Percentiles rank a stretch among this genome's conserved stretches.
Conservation (phyloP, 345 rosid species). For the Melaleuca quinquenervia region DNA sequence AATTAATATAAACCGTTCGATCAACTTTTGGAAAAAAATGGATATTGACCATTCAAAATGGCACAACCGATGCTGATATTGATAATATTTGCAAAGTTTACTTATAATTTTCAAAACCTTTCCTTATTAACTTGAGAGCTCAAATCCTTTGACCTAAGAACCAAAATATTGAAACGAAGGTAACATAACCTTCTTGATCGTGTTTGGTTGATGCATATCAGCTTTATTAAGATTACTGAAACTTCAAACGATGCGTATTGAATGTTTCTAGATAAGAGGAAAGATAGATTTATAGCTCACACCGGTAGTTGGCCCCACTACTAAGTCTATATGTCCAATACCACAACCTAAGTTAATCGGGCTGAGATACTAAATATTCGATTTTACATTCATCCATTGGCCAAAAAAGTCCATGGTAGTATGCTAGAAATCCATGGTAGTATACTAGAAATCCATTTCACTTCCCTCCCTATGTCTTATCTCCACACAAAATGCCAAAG, state of each 20-base stretch:
- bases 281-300: too few relatives aligned
- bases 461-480: background rate
- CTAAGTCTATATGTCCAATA: too few relatives aligned
- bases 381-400: too few relatives aligned
- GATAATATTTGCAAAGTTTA: background rate
- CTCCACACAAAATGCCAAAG: background rate
- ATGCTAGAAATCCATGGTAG: background rate
- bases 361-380: too few relatives aligned
- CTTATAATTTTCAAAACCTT: background rate
- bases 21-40: background rate
- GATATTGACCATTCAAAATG: fast-evolving
- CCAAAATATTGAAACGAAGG: too few relatives aligned
- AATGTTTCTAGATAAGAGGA: too few relatives aligned
- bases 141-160: background rate
- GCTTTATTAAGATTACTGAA: too few relatives aligned
- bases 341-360: too few relatives aligned
- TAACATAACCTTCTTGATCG: background rate
- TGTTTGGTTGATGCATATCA: background rate
- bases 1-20: background rate
- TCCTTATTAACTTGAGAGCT: background rate
- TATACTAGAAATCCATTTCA: background rate
- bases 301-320: too few relatives aligned
- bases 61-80: fast-evolving
- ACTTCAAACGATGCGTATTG: too few relatives aligned
- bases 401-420: background rate